phyloP scores from a whole-genome alignment of 768 basidiomycete species.

The Phanerochaete carnosa region DNA sequence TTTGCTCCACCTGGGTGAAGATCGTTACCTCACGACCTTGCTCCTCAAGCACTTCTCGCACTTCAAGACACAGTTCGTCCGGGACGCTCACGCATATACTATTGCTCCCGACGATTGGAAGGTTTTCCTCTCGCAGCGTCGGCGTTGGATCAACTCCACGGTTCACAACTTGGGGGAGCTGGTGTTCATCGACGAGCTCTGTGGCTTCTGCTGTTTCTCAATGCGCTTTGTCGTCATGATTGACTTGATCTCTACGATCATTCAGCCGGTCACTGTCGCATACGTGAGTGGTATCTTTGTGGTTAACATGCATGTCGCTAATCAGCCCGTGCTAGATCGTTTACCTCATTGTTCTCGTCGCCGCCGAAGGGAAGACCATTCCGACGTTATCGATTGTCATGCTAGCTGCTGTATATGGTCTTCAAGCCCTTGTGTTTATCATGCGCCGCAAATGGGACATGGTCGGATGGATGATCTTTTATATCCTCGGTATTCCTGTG shows the following conservation, averaged over 20 bases:
- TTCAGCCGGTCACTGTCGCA: constrained; percentile 81
- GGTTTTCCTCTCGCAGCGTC: constrained; percentile 90
- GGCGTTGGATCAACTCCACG: constrained; percentile 99
- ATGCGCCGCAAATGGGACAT: constrained; percentile 96
- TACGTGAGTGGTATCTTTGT: constrained; percentile 61
- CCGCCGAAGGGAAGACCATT: constrained; percentile 59
- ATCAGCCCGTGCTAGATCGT: constrained; percentile 54
- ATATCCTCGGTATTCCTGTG: constrained; percentile 89
- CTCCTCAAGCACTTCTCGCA: constrained; percentile 93
- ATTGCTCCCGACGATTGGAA: constrained; percentile 96
- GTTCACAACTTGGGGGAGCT: constrained; percentile 96
- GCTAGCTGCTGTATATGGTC: constrained; percentile 92
- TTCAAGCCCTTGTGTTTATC: constrained; percentile 87
- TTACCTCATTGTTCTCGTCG: constrained; percentile 83
- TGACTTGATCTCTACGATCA: constrained; percentile 84
- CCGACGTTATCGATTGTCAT: constrained; percentile 85
- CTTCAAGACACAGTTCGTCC: constrained; percentile 93
- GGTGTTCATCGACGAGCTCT: constrained; percentile 85
- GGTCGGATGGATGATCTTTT: constrained; percentile 97
- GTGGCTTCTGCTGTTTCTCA: constrained; percentile 98
- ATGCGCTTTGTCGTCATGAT: constrained; percentile 99
- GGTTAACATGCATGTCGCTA: background rate
- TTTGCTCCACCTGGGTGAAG: constrained; percentile 94
- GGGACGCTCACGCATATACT: constrained; percentile 91
- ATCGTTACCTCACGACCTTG: constrained; percentile 96